Percentiles rank a stretch among this genome's conserved stretches.
These are phyloP conservation scores for Linnemannia hyalina DNA, from an alignment of 192 early-diverging fungal species.

Conservation along the genomic window DNA sequence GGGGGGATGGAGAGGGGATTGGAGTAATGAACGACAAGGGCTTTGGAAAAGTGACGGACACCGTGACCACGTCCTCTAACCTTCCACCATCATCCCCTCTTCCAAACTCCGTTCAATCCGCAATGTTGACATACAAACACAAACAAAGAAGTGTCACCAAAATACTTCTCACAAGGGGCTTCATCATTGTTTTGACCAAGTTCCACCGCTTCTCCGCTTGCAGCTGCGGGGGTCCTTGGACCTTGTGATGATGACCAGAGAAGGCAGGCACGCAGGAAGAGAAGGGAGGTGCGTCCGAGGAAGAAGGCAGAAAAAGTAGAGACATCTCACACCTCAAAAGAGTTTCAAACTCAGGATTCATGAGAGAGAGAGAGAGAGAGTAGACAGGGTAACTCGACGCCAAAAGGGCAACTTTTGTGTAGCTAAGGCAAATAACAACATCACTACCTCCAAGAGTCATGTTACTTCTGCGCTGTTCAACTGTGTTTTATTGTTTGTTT, in stretches of 20 bases:
- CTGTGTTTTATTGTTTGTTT: neutral
- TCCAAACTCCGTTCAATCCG: too few relatives aligned
- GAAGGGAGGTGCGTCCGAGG: too few relatives aligned
- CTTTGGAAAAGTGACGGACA: neutral
- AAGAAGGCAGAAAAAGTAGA: too few relatives aligned
- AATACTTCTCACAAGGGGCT: neutral
- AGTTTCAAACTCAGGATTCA: neutral
- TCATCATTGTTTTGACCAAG: neutral
- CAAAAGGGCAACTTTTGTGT: neutral
- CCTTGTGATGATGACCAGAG: conserved; percentile 1
- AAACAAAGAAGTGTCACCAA: neutral
- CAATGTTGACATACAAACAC: neutral
- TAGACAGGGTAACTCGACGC: neutral
- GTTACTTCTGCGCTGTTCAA: conserved; percentile 3
- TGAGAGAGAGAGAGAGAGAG: neutral
- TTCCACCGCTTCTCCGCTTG: neutral
- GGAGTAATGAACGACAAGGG: neutral
- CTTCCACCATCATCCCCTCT: too few relatives aligned
- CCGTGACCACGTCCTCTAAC: neutral
- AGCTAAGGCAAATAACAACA: neutral
- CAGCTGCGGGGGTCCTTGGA: neutral
- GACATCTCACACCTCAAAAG: neutral
- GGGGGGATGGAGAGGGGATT: neutral
- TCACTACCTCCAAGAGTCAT: neutral
- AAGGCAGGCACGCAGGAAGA: too few relatives aligned